Percentiles rank a stretch among this genome's conserved stretches.
Conservation (phyloP, 1,284 basidiomycete species). For the Ustilago vetiveriae region DNA sequence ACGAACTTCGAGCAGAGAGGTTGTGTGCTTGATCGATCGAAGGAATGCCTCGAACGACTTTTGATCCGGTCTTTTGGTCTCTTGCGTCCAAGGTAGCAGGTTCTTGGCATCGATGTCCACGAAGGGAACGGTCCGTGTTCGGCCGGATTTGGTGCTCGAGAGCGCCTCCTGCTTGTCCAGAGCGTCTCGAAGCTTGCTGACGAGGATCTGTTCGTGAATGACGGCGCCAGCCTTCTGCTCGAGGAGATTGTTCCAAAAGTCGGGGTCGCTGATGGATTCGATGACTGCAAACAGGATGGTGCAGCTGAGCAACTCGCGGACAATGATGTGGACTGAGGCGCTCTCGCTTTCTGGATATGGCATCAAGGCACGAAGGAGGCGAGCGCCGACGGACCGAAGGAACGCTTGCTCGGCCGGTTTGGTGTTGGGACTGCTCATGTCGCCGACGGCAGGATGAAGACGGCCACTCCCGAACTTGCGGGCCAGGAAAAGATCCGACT, state of each 20-base stretch:
- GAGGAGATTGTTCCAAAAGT: conserved; percentile 93
- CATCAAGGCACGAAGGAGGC: conserved; percentile 76
- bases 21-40: conserved; percentile 26
- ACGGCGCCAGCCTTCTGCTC: conserved; percentile 88
- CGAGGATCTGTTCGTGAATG: conserved; percentile 82
- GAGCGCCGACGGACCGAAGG: conserved; percentile 77
- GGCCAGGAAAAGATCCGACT: conserved; percentile 78
- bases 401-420: conserved; percentile 88
- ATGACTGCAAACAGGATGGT: conserved; percentile 84
- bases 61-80: conserved; percentile 35
- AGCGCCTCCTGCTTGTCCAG: conserved; percentile 66
- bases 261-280: conserved; percentile 90
- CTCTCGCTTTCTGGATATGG: conserved; percentile 80
- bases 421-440: conserved; percentile 85
- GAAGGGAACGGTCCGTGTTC: conserved; percentile 12
- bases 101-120: conserved; percentile 24
- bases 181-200: conserved; percentile 70
- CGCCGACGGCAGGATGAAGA: conserved; percentile 78
- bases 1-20: conserved; percentile 50
- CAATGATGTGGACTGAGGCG: conserved; percentile 76
- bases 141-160: conserved; percentile 7
- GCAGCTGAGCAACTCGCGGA: conserved; percentile 83
- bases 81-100: conserved; percentile 27
- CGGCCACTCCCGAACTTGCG: conserved; percentile 66
- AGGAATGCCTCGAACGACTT: conserved; percentile 48